phyloP scores from a whole-genome alignment of 148 eudicot species.

The Linanthus parryae region DNA sequence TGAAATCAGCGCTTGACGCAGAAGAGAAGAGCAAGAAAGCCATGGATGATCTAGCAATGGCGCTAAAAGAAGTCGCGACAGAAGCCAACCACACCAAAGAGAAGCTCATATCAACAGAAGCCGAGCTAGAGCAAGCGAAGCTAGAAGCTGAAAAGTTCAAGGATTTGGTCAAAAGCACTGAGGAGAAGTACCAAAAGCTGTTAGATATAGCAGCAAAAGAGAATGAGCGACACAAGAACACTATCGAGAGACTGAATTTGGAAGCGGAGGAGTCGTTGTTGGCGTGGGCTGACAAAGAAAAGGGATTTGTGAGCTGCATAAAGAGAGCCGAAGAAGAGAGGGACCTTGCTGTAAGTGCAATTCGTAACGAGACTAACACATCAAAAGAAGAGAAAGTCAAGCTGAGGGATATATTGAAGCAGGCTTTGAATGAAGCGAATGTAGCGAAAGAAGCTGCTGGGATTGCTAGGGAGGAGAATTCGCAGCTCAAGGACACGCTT shows the following conservation, averaged over 20 bases:
- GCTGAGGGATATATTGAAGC: conserved; percentile 74
- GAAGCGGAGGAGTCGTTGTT: conserved; percentile 74
- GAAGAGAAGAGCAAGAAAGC: conserved; percentile 76
- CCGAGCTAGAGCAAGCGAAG: conserved; percentile 39
- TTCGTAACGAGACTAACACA: conserved; percentile 22
- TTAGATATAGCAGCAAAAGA: conserved; percentile 38
- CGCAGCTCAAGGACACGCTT: conserved; percentile 46
- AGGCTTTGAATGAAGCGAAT: conserved; percentile 66
- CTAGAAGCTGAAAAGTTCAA: conserved; percentile 38
- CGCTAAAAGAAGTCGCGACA: conserved; percentile 59
- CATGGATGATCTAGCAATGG: conserved; percentile 87
- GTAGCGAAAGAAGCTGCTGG: conserved; percentile 86
- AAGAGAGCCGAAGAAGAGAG: conserved; percentile 68
- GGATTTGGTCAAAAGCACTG: conserved; percentile 24
- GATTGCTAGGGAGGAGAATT: conserved; percentile 62
- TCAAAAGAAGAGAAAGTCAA: conserved; percentile 59
- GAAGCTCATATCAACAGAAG: conserved; percentile 27
- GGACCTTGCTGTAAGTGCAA: conserved; percentile 17
- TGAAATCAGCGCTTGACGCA: conserved; percentile 48
- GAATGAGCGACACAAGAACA: conserved; percentile 45
- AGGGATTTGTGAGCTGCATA: conserved; percentile 67
- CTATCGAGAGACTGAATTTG: conserved; percentile 41
- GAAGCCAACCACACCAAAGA: conserved; percentile 55
- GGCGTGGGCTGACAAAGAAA: conserved; percentile 75
- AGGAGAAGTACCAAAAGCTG: conserved; percentile 34